Conservation (phyloP, 1,284 basidiomycete species). For the Thecaphora thlaspeos region DNA sequence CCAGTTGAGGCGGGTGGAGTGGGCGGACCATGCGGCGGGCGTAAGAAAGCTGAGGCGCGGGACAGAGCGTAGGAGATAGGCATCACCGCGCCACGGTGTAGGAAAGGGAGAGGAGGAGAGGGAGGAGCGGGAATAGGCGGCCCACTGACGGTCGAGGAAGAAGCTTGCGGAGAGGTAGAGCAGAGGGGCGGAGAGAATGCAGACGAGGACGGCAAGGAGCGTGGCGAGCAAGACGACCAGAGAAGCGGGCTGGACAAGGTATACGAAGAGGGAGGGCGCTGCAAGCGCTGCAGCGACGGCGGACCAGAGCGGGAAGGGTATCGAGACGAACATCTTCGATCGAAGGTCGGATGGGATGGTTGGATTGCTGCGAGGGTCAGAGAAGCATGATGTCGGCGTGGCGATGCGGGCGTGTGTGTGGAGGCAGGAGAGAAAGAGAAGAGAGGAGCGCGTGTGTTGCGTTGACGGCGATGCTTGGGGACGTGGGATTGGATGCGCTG, state of each 20-base stretch:
- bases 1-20: constrained; percentile 25
- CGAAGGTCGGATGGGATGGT: too few species aligned
- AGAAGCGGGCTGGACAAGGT: not conserved
- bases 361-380: too few species aligned
- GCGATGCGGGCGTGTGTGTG: too few species aligned
- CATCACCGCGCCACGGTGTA: not conserved
- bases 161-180: not conserved
- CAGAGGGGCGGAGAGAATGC: not conserved
- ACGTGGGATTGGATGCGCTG: too few species aligned
- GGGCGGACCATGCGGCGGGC: constrained; percentile 31
- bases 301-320: too few species aligned
- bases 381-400: too few species aligned
- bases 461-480: too few species aligned
- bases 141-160: not conserved
- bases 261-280: not conserved
- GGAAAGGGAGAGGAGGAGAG: not conserved
- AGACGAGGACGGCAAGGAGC: not conserved
- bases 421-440: too few species aligned
- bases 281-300: too few species aligned
- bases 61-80: constrained; percentile 9
- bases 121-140: too few species aligned
- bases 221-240: not conserved
- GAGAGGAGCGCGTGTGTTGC: too few species aligned
- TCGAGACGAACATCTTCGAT: too few species aligned
- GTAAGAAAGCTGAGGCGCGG: constrained; percentile 29